Evolutionary conservation across 345 rosid genomes (phyloP), one percentile per base, ranked within the genome.

Genomic region (Sonneratia caseolaris): DNA sequence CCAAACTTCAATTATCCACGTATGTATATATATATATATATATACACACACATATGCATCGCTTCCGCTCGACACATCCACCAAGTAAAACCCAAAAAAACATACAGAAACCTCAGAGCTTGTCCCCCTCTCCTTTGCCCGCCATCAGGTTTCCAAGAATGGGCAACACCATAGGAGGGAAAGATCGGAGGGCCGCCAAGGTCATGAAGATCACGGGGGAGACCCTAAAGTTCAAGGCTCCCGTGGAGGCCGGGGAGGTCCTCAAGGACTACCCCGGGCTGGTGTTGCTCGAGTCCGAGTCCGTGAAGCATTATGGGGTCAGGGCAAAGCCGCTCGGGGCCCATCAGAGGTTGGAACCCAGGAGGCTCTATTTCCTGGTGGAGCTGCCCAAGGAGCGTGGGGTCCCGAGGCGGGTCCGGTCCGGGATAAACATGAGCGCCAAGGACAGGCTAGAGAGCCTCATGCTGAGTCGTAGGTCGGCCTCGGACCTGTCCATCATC

Each of bases 201-300:
- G 78, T 96, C 40, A 96, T 96, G 99, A 96, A 88, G 78, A 88
- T 91, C 68, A 80, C 72, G 65, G 99, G 99, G 0, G 98, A 96
- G 78, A 88, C 93, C 38, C 53, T 86, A 64, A 91, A 92, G 88
- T 21, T 92, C n/a, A 84, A 81, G 79, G 85, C 96, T 0, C 99
- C 98, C 1, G 89, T 91, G 67, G 84, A 72, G n/a, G 97, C 96
- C n/a, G 88, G 82, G 16, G 90, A 85, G 47, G 91, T 89, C 15
- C 73, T 87, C 8, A 80, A 82, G 68, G 88, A 87, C 73, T 76
- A 86, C 64, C 98, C 98, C 0, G 96, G 96, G 0, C 82, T 79
- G 51, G 96, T 87, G 61, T 70, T 96, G 75, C 57, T 96, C 35
- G 98, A 96, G 56, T 96, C 98, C 0, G 96, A 92, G 76, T 75